Percentiles rank a stretch among this genome's conserved stretches.
Evolutionary conservation across 1,284 basidiomycete genomes (phyloP).

Genomic region (Polyporus tsugae): DNA sequence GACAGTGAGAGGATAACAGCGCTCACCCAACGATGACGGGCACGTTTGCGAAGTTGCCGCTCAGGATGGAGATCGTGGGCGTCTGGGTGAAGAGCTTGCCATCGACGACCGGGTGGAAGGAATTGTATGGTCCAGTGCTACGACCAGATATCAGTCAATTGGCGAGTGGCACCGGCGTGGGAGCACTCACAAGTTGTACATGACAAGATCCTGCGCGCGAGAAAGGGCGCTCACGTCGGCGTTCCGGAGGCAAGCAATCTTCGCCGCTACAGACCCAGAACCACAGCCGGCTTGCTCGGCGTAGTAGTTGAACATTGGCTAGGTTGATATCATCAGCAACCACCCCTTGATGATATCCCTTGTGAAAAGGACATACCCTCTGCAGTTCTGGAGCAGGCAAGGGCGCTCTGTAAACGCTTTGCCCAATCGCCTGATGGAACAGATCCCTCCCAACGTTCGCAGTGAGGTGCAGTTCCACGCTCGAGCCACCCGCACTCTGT

Average conservation of each 20-base stretch:
- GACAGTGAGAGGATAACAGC: neutral
- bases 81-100: slow-evolving; percentile 55
- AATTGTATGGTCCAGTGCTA: slow-evolving; percentile 50
- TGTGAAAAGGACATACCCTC: slow-evolving; percentile 44
- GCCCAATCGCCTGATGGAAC: slow-evolving; percentile 63
- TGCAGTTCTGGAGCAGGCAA: slow-evolving; percentile 58
- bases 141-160: neutral
- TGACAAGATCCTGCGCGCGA: slow-evolving; percentile 60
- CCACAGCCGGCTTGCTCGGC: slow-evolving; percentile 57
- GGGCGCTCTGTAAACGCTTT: slow-evolving; percentile 63
- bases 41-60: slow-evolving; percentile 54
- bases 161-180: slow-evolving; percentile 7
- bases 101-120: slow-evolving; percentile 55
- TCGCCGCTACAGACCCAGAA: slow-evolving; percentile 42
- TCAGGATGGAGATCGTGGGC: slow-evolving; percentile 54
- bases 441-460: slow-evolving; percentile 49
- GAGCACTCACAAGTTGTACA: slow-evolving; percentile 38
- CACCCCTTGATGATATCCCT: neutral
- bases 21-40: slow-evolving; percentile 67
- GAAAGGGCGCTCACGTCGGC: slow-evolving; percentile 59
- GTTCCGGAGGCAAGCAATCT: slow-evolving; percentile 56
- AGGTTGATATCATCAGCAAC: neutral
- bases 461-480: slow-evolving; percentile 63
- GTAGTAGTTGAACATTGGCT: slow-evolving; percentile 62
- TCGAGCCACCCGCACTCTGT: slow-evolving; percentile 66